Conservation (phyloP, 2,329 filamentous ascomycete species). For the Aspergillus fijiensis region DNA sequence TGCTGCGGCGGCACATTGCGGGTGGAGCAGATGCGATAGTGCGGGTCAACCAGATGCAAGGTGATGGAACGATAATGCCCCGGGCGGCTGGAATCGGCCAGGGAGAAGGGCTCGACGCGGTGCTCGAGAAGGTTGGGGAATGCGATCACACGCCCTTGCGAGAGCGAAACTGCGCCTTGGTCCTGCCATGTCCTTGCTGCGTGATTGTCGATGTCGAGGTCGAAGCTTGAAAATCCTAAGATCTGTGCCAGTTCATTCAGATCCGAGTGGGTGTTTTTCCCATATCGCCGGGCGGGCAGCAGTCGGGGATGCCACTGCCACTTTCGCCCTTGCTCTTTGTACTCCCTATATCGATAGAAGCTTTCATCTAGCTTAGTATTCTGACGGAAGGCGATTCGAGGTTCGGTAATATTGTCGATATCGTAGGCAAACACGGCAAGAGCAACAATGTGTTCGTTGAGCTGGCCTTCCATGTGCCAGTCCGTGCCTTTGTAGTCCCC, state of each 20-base stretch:
- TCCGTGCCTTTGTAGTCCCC: not conserved
- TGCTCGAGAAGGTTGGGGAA: slow-evolving; percentile 12
- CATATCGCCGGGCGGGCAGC: not conserved
- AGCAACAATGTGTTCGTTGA: not conserved
- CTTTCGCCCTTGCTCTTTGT: too few species aligned
- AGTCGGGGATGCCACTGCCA: not conserved
- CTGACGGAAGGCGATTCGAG: not conserved
- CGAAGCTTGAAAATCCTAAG: not conserved
- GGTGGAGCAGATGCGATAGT: slow-evolving; percentile 10
- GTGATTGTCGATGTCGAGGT: not conserved
- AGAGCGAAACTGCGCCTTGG: not conserved
- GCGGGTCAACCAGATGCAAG: slow-evolving; percentile 10
- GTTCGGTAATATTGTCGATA: not conserved
- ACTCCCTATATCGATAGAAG: not conserved
- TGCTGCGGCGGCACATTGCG: slow-evolving; percentile 12
- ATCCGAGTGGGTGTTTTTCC: not conserved
- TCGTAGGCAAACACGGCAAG: not conserved
- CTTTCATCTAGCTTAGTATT: not conserved
- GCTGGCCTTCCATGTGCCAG: not conserved
- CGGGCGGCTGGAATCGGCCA: slow-evolving; percentile 1
- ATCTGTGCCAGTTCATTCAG: not conserved
- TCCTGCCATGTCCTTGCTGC: not conserved
- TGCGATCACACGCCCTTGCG: slow-evolving; percentile 6
- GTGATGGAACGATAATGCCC: slow-evolving; percentile 10
- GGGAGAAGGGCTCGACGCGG: not conserved